These are phyloP conservation scores for Vitis rupestris DNA, from an alignment of 164 flowering plant genomes.

Conservation along the genomic window DNA sequence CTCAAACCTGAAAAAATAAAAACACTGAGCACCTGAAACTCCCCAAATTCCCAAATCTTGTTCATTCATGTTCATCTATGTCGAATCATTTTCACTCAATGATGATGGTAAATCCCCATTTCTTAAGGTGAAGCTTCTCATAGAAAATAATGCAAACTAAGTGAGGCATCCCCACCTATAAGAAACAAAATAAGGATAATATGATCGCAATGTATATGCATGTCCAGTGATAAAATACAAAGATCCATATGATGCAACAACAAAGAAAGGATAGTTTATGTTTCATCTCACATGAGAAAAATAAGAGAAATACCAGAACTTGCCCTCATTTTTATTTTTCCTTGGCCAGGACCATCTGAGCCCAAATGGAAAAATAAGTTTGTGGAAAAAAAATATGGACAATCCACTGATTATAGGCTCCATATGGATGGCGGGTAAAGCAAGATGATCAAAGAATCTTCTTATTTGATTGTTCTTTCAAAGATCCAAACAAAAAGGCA, in stretches of 20 bases:
- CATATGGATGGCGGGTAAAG: too few species aligned
- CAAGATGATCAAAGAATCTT: too few species aligned
- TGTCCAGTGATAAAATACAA: too few species aligned
- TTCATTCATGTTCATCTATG: too few species aligned
- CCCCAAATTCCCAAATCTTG: background rate
- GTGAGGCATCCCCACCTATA: conserved; percentile 68
- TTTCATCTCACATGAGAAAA: too few species aligned
- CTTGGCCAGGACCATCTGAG: conserved; percentile 22
- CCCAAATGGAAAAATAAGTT: conserved; percentile 36
- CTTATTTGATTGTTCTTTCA: too few species aligned
- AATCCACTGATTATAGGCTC: too few species aligned
- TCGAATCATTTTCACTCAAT: background rate
- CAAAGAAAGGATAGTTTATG: too few species aligned
- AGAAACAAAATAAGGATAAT: conserved; percentile 4
- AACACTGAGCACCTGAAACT: conserved; percentile 11
- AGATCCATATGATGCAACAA: too few species aligned
- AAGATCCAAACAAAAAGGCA: too few species aligned
- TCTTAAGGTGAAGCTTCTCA: conserved; percentile 17
- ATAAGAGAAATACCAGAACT: conserved; percentile 22
- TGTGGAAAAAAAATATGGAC: background rate
- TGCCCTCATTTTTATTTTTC: conserved; percentile 46
- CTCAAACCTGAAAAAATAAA: conserved; percentile 54
- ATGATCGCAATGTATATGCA: background rate
- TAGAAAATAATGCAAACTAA: conserved; percentile 18
- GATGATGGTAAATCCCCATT: conserved; percentile 17